Base-by-base conservation (phyloP, 2,329 filamentous ascomycete species). In the Colletotrichum orbiculare region DNA sequence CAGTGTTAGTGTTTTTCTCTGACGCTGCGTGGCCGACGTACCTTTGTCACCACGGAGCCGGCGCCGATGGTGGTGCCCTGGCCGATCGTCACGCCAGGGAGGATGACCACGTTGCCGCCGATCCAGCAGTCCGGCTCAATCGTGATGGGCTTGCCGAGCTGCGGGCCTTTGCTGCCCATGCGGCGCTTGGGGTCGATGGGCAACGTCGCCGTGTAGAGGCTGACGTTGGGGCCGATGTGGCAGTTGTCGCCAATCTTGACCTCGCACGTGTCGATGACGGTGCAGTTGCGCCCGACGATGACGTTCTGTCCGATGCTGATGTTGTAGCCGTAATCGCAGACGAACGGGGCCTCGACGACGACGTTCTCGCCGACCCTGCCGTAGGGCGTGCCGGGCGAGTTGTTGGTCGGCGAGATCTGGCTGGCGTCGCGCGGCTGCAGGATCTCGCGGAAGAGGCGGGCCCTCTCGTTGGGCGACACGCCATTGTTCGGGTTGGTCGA, bases 271-370 rank as follows among this genome's bases (percentile, higher is more conserved):
- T 99, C 96, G 60, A 94, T 88, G 73, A 98, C 90, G 34, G 89
- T 90, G 77, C 94, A 97, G 72, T 93, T 91, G 60, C 92, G 87
- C 15, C 91, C 92, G 69, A 99, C 91, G 60, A 90, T 87, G 3
- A 96, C 93, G 68, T 96, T 90, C 70, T 94, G 90, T 11, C 92
- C 94, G 69, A 99, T 91, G 52, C 87, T 86, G 71, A 98, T 91
- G 76, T 99, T 98, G 80, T 97, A 98, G 1, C 96, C 96, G 73
- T 97, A 97, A 73, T 97, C 94, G 75, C 95, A 97, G 50, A 85
- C 89, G 76, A 99, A 98, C 0, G 95, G 95, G 3, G 92, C 89
- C 72, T 97, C 93, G 34, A 99, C 91, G 46, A 90, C 83, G 6
- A 92, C 90, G 60, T 90, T 88, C 13, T 89, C 86, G n/a, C 93